Conservation (phyloP, 805 yeast genomes). For the Lachancea nothofagi region DNA sequence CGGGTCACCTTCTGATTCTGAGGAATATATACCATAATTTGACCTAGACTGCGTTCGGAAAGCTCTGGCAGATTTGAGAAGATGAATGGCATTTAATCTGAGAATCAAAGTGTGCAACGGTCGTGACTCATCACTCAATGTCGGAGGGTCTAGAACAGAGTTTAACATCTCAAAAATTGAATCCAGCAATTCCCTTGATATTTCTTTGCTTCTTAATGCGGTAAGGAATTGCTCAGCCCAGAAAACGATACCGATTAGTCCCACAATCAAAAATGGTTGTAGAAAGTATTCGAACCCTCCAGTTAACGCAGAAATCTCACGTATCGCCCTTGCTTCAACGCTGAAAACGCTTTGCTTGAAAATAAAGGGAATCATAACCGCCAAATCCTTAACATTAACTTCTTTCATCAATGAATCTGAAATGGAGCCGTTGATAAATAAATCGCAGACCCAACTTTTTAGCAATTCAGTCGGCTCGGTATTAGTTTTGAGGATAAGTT, state of each 20-base stretch:
- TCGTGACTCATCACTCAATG: conserved; percentile 42
- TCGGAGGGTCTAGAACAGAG: conserved; percentile 38
- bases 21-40: conserved; percentile 29
- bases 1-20: conserved; percentile 28
- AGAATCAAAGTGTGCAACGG: conserved; percentile 40
- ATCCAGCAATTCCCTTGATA: conserved; percentile 28
- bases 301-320: conserved; percentile 54
- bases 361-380: conserved; percentile 64
- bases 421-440: conserved; percentile 79
- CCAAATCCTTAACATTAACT: conserved; percentile 60
- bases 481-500: conserved; percentile 23
- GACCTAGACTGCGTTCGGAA: conserved; percentile 24
- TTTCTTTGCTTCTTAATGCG: conserved; percentile 21
- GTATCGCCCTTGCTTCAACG: conserved; percentile 41
- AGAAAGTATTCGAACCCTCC: conserved; percentile 84
- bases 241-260: conserved; percentile 48
- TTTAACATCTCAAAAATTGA: conserved; percentile 37
- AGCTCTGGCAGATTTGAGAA: conserved; percentile 23
- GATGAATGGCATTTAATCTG: conserved; percentile 24
- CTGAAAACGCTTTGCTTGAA: conserved; percentile 69
- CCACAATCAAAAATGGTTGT: conserved; percentile 66
- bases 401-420: conserved; percentile 75
- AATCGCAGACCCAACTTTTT: conserved; percentile 72
- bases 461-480: conserved; percentile 33
- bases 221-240: conserved; percentile 43